phyloP scores from a whole-genome alignment of 164 flowering plant genomes.

The Dillenia turbinata region DNA sequence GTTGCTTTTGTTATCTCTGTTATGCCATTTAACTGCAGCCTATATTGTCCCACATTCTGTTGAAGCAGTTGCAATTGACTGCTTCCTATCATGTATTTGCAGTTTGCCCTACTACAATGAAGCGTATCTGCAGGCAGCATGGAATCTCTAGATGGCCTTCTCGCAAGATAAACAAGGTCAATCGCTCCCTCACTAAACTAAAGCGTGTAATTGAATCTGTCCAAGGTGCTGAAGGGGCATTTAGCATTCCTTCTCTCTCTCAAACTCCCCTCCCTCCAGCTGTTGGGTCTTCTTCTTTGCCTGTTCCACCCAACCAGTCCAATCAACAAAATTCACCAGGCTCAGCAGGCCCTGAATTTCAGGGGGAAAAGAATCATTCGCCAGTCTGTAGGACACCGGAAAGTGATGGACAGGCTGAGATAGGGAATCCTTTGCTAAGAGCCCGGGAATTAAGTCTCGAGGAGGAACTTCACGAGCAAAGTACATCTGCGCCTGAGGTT shows the following conservation, averaged over 20 bases:
- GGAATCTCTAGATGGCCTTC: conserved; percentile 98
- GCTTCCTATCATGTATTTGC: conserved; percentile 21
- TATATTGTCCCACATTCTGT: neutral
- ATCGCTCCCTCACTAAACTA: conserved; percentile 84
- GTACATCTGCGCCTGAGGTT: conserved; percentile 18
- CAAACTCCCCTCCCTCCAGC: conserved; percentile 57
- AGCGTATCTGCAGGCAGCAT: conserved; percentile 96
- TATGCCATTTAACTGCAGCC: too few species aligned
- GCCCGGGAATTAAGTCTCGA: conserved; percentile 21
- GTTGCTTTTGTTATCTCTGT: too few species aligned
- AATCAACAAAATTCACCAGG: conserved; percentile 33
- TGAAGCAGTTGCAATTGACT: conserved; percentile 6
- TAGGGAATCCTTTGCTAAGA: conserved; percentile 19
- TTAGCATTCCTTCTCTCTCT: conserved; percentile 48
- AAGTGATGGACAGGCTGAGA: conserved; percentile 22
- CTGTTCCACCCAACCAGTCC: conserved; percentile 38
- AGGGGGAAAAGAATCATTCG: conserved; percentile 19
- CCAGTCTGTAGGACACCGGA: conserved; percentile 22
- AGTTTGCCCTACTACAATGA: conserved; percentile 99
- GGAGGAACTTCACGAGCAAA: conserved; percentile 19
- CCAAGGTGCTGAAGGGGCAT: conserved; percentile 75
- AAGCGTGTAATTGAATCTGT: conserved; percentile 92
- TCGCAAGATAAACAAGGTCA: conserved; percentile 94
- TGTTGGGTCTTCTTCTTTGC: conserved; percentile 59
- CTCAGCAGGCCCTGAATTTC: conserved; percentile 29